phyloP scores from a whole-genome alignment of 1,284 basidiomycete genomes.

The Peniophora sp. region DNA sequence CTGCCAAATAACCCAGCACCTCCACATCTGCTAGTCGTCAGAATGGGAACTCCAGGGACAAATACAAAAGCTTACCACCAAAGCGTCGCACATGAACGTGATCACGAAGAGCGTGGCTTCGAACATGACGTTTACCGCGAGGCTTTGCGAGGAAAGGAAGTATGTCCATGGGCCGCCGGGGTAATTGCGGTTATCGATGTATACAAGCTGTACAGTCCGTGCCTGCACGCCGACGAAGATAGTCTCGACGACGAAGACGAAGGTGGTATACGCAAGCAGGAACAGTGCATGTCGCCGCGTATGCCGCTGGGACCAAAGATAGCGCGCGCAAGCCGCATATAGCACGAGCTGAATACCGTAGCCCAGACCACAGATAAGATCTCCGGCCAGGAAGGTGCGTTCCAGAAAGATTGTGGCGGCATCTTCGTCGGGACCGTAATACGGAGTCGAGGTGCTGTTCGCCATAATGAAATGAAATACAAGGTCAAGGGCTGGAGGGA shows the following conservation, averaged over 20 bases:
- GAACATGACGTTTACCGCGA: slow-evolving; percentile 33
- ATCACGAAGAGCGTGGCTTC: slow-evolving; percentile 32
- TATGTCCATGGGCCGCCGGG: slow-evolving; percentile 30
- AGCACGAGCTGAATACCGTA: slow-evolving; percentile 15
- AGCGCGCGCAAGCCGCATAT: neutral
- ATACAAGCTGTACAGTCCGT: slow-evolving; percentile 18
- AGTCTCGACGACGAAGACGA: slow-evolving; percentile 22
- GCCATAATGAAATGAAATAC: neutral
- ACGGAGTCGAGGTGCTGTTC: neutral
- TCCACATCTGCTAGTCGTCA: slow-evolving; percentile 15
- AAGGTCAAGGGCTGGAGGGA: too few relatives aligned
- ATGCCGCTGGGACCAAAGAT: neutral
- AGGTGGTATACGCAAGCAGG: slow-evolving; percentile 16
- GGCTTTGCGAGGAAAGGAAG: slow-evolving; percentile 27
- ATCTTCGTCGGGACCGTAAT: slow-evolving; percentile 24
- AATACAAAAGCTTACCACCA: slow-evolving; percentile 16
- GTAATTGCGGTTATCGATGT: slow-evolving; percentile 28
- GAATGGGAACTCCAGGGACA: neutral
- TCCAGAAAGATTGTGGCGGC: slow-evolving; percentile 23
- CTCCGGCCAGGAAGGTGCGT: slow-evolving; percentile 28
- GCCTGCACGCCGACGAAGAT: slow-evolving; percentile 21
- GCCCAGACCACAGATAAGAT: slow-evolving; percentile 25
- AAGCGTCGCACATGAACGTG: slow-evolving; percentile 27
- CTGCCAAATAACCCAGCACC: slow-evolving; percentile 17
- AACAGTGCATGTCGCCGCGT: neutral